Evolutionary conservation across 805 yeast species (phyloP).

Genomic region (Wickerhamomyces kurtzmanii): DNA sequence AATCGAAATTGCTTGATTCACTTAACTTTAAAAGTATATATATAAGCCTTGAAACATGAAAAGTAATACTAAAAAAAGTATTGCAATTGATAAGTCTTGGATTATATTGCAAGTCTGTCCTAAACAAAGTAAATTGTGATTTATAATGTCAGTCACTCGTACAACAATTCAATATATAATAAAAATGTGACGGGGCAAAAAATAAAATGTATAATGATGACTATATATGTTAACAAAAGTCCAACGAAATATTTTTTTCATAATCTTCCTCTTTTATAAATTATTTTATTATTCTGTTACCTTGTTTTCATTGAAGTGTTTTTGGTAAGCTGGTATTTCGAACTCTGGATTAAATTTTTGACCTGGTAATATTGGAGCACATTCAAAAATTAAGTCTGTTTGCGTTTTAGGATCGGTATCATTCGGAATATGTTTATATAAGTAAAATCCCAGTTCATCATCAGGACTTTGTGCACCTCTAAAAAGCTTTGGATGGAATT

Average conservation of each 20-base stretch:
- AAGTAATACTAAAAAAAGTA: no score
- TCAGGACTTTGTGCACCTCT: constrained; percentile 30
- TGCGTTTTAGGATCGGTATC: constrained; percentile 41
- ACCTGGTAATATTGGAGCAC: constrained; percentile 80
- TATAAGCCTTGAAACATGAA: no score
- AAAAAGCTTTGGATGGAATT: constrained; percentile 75
- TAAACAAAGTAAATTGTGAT: not conserved
- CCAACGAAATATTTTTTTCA: constrained; percentile 3
- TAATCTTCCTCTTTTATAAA: no score
- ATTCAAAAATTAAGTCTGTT: constrained; percentile 44
- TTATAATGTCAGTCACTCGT: not conserved
- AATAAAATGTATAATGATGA: constrained; percentile 3
- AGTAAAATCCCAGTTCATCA: constrained; percentile 49
- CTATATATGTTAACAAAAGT: not conserved
- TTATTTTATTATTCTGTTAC: no score
- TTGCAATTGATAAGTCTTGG: no score
- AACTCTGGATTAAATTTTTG: constrained; percentile 58
- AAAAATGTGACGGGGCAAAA: no score
- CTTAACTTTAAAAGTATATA: no score
- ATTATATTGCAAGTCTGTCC: no score
- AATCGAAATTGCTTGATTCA: no score
- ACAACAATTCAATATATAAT: constrained; percentile 3
- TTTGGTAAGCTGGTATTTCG: constrained; percentile 57
- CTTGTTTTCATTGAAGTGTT: constrained; percentile 22
- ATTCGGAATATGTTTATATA: constrained; percentile 56